Base-by-base conservation (phyloP, 306 rosid species). In the Cyamopsis tetragonoloba region DNA sequence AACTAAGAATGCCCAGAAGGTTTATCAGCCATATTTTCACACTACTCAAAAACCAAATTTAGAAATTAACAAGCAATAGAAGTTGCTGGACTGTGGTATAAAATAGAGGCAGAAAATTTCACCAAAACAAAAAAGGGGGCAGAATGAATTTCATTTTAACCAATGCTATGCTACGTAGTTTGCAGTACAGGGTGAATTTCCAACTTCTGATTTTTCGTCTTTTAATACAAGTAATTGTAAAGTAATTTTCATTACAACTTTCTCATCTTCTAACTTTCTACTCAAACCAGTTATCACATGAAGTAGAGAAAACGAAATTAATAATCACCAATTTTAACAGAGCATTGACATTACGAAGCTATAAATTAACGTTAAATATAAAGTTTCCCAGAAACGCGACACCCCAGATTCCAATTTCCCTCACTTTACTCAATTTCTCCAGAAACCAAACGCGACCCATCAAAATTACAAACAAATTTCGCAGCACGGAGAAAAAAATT, bases 361-460 rank as follows among this genome's bases (percentile, higher is more conserved):
- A 18, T 0, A 56, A 46, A 13, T 3, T 31, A 61, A 54, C 48
- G n/a, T n/a, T n/a, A n/a, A n/a, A n/a, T 28, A 1, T 8, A 47
- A 20, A 46, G 23, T 11, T 34, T 23, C 41, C 17, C 64, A 58
- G 0, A 68, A 75, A 39, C 49, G 11, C 5, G 8, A 43, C 71
- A 76, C 19, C 39, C 54, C 56, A 37, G 4, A 34, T 49, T 20
- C 23, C 44, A 68, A 35, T 39, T 62, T 26, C 28, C 68, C 53
- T 24, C 19, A 6, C 60, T 30, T 47, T 3, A 15, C 70, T 46
- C 27, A 58, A 66, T 32, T 80, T 75, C 34, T 57, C 27, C 69
- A 51, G 17, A 44, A 79, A 72, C 58, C 44, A 66, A 63, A 50
- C 67, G 37, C 28, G 12, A 71, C 57, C 81, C 80, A 71, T 5